These are phyloP conservation scores for Cyclostephanos tholiformis DNA, from an alignment of 108 stramenopile species.

Conservation along the genomic window DNA sequence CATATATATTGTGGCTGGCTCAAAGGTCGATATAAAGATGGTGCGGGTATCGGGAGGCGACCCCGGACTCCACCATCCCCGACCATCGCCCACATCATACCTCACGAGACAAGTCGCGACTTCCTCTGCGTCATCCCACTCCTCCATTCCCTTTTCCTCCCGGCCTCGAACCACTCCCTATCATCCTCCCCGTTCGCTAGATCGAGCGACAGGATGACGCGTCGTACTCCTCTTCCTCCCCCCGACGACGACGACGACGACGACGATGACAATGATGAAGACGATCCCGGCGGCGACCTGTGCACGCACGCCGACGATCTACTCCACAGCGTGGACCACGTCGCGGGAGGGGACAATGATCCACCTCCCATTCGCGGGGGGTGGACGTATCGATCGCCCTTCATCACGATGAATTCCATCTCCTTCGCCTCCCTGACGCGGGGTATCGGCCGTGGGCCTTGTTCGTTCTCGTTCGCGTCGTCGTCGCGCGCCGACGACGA, in stretches of 20 bases:
- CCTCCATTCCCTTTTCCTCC: slow-evolving; percentile 51
- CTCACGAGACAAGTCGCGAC: slow-evolving; percentile 42
- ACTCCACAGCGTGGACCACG: slow-evolving; percentile 37
- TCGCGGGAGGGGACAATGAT: slow-evolving; percentile 1
- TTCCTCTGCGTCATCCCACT: slow-evolving; percentile 64
- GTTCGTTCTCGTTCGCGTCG: background rate
- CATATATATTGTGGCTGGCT: too few species aligned
- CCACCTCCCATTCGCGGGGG: slow-evolving; percentile 9
- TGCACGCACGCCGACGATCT: slow-evolving; percentile 64
- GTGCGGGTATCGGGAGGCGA: too few species aligned
- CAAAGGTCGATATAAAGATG: too few species aligned
- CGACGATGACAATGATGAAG: too few species aligned
- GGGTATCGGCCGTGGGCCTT: background rate
- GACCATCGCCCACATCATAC: too few species aligned
- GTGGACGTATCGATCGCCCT: slow-evolving; percentile 62
- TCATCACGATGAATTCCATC: slow-evolving; percentile 72
- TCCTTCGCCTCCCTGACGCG: slow-evolving; percentile 47
- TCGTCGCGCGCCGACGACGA: background rate
- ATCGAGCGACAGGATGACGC: slow-evolving; percentile 66
- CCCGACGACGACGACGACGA: background rate
- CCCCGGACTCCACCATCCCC: too few species aligned
- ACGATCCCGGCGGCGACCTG: slow-evolving; percentile 58
- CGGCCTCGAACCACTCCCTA: slow-evolving; percentile 64
- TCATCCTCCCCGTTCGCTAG: slow-evolving; percentile 64
- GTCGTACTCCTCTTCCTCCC: slow-evolving; percentile 17